Evolutionary conservation across 306 rosid genomes (phyloP).

Genomic region (Malus orientalis): DNA sequence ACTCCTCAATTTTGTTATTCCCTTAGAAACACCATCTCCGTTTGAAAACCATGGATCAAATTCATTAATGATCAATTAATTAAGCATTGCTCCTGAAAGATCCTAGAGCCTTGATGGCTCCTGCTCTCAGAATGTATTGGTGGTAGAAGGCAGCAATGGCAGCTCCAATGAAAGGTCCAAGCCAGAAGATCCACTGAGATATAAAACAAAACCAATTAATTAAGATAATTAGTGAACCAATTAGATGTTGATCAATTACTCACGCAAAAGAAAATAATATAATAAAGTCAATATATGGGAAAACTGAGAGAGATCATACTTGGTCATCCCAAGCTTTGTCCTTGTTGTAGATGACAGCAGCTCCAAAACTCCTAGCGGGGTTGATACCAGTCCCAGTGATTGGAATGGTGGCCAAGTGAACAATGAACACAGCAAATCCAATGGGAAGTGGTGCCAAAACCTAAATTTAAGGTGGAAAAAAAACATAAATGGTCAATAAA

Average conservation of each 20-base stretch:
- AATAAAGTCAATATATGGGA: not conserved
- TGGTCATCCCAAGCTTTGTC: conserved; percentile 84
- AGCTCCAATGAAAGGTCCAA: conserved; percentile 89
- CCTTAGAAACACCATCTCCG: conserved; percentile 10
- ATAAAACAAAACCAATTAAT: not conserved
- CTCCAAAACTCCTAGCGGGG: conserved; percentile 95
- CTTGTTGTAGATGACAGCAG: conserved; percentile 75
- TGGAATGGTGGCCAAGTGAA: conserved; percentile 91
- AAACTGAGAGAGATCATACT: conserved; percentile 15
- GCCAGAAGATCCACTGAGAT: conserved; percentile 92
- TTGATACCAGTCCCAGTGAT: conserved; percentile 92
- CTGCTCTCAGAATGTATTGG: conserved; percentile 69
- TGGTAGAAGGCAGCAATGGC: conserved; percentile 80
- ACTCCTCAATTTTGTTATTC: conserved; percentile 34
- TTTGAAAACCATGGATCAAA: not conserved
- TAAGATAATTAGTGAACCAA: not conserved
- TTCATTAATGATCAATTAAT: not conserved
- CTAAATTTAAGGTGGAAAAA: conserved; percentile 18
- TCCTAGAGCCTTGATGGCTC: conserved; percentile 84
- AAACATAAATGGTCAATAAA: not conserved
- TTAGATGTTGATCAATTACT: too few species aligned
- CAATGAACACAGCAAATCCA: conserved; percentile 96
- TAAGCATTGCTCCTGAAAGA: conserved; percentile 91
- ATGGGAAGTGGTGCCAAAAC: conserved; percentile 96
- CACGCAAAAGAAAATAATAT: not conserved